A percentile compares a stretch with the other conserved stretches of the same genome.
Evolutionary conservation across 495 filamentous ascomycete genomes (phyloP).

Genomic region (Aspergillus sparsus): DNA sequence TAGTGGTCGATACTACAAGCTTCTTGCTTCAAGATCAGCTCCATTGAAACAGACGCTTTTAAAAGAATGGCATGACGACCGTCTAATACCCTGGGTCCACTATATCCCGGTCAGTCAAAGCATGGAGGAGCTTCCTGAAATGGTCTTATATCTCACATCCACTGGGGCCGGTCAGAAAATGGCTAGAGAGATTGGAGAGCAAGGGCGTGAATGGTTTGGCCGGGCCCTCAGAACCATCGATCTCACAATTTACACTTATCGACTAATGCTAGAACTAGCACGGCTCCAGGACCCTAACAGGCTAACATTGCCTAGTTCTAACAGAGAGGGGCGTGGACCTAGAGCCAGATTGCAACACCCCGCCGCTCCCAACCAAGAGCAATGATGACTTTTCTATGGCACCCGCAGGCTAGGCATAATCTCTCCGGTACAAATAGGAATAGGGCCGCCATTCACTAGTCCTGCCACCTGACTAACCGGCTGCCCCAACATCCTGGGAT

Average conservation of each 20-base stretch:
- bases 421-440: no score
- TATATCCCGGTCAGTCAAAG: slow-evolving; percentile 50
- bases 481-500: no score
- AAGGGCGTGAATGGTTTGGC: slow-evolving; percentile 44
- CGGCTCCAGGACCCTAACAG: no score
- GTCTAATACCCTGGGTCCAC: slow-evolving; percentile 58
- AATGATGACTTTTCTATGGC: no score
- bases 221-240: slow-evolving; percentile 42
- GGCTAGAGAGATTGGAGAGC: slow-evolving; percentile 45
- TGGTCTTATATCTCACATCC: slow-evolving; percentile 40
- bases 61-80: slow-evolving; percentile 60
- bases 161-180: slow-evolving; percentile 10
- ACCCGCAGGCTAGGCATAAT: no score
- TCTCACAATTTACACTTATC: slow-evolving; percentile 42
- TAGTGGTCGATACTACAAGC: slow-evolving; percentile 50
- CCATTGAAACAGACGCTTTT: slow-evolving; percentile 53
- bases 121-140: slow-evolving; percentile 45
- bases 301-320: no score
- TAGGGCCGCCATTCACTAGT: no score
- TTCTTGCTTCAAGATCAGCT: slow-evolving; percentile 45
- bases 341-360: no score
- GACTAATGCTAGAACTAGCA: slow-evolving; percentile 46
- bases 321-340: no score
- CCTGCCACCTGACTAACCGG: no score
- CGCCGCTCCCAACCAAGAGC: no score